Conservation (phyloP, 2,329 filamentous ascomycete species). For the Cordyceps farinosa region DNA sequence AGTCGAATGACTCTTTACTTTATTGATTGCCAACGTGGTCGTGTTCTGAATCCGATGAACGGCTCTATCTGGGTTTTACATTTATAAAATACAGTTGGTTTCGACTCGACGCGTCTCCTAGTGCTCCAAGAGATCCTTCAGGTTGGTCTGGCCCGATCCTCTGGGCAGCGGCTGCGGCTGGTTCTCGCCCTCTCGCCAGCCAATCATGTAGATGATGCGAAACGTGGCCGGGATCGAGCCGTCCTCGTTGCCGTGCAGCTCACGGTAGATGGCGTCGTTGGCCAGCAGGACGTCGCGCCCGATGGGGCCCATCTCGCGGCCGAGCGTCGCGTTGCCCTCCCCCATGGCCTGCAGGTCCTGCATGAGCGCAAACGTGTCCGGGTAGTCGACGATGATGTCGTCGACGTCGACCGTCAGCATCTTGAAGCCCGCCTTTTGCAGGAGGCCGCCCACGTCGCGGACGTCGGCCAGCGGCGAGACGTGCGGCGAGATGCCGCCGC, state of each 20-base stretch:
- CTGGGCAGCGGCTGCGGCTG: conserved; percentile 77
- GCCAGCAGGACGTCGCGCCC: conserved; percentile 81
- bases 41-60: neutral
- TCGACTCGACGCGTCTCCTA: conserved; percentile 31
- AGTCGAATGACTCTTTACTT: neutral
- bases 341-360: conserved; percentile 94
- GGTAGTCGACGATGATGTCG: conserved; percentile 94
- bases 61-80: neutral
- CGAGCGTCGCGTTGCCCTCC: conserved; percentile 83
- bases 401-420: conserved; percentile 96
- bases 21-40: neutral
- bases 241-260: conserved; percentile 79
- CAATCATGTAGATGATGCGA: conserved; percentile 96
- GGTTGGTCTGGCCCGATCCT: conserved; percentile 80
- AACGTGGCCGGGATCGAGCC: conserved; percentile 84
- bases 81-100: conserved; percentile 1
- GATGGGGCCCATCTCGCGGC: conserved; percentile 76
- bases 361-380: conserved; percentile 87
- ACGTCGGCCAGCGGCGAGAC: conserved; percentile 91
- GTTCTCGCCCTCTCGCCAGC: conserved; percentile 81
- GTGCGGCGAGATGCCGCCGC: conserved; percentile 87
- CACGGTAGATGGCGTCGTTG: conserved; percentile 81
- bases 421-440: conserved; percentile 87
- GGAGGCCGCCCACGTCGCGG: conserved; percentile 79
- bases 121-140: conserved; percentile 72